These are phyloP conservation scores for Lignosus rhinocerotis DNA, from an alignment of 1,284 basidiomycete genomes.

Conservation along the genomic window DNA sequence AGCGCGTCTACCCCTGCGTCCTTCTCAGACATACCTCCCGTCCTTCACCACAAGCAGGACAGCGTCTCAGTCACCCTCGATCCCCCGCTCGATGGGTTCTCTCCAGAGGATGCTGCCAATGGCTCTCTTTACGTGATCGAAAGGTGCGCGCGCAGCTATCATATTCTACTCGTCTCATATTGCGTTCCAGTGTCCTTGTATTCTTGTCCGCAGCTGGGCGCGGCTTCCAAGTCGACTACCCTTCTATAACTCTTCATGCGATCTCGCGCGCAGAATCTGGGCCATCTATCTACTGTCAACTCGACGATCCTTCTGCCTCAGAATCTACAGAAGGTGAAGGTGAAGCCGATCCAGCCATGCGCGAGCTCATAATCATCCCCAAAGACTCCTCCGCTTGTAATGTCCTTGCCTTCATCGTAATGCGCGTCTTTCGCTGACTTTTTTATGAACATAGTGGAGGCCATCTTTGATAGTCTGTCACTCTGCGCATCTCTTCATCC, in stretches of 20 bases:
- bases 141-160: constrained; percentile 49
- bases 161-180: background rate
- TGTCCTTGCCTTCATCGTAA: constrained; percentile 33
- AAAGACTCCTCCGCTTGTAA: constrained; percentile 56
- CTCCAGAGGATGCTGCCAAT: constrained; percentile 45
- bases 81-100: constrained; percentile 62
- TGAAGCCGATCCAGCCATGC: constrained; percentile 60
- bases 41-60: constrained; percentile 72
- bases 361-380: constrained; percentile 78
- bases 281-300: constrained; percentile 86
- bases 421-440: background rate
- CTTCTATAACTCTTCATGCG: constrained; percentile 86
- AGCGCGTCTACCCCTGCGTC: constrained; percentile 77
- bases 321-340: constrained; percentile 39
- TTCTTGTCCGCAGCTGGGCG: constrained; percentile 70
- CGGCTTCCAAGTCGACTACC: constrained; percentile 83
- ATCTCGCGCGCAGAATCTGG: constrained; percentile 66
- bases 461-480: constrained; percentile 88
- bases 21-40: constrained; percentile 79
- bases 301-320: constrained; percentile 60
- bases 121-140: constrained; percentile 83
- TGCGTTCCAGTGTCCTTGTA: constrained; percentile 59
- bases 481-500: constrained; percentile 90
- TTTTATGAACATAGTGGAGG: constrained; percentile 59
- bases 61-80: constrained; percentile 68